Conservation (phyloP, 2,329 filamentous ascomycete species). For the Diaporthe australafricana region DNA sequence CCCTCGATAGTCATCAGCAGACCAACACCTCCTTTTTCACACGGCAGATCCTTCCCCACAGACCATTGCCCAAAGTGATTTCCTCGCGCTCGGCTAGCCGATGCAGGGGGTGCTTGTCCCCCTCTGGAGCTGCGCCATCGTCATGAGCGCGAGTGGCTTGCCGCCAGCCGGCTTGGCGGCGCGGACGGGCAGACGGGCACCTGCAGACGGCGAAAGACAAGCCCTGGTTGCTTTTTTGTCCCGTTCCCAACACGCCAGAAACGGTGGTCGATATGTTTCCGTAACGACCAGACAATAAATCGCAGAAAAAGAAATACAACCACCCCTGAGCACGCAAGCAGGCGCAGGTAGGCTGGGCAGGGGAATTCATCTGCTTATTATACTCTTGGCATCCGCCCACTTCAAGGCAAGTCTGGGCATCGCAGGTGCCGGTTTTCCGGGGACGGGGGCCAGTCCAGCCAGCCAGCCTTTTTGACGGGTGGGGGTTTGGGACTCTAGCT, state of each 20-base stretch:
- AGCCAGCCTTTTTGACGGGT: neutral
- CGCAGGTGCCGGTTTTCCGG: conserved; percentile 9
- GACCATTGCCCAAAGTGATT: neutral
- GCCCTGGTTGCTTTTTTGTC: neutral
- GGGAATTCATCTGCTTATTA: neutral
- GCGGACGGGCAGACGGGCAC: no score
- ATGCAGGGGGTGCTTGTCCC: neutral
- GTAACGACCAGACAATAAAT: neutral
- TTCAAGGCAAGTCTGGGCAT: neutral
- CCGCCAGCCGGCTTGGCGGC: conserved; percentile 24
- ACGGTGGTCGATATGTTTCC: neutral
- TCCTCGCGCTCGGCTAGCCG: neutral
- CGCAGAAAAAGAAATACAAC: neutral
- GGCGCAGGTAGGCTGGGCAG: no score
- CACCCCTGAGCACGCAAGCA: neutral
- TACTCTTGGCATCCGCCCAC: conserved; percentile 13
- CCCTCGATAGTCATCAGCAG: neutral
- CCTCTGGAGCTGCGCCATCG: conserved; percentile 3
- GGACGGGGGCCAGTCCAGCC: neutral
- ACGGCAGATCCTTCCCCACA: conserved; percentile 16
- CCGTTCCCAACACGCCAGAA: neutral
- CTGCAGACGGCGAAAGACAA: neutral
- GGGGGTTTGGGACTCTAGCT: no score
- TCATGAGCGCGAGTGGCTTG: conserved; percentile 9
- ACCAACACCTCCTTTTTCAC: conserved; percentile 7